Base-by-base conservation (phyloP, 164 flowering plant genomes). In the Brasenia schreberi region DNA sequence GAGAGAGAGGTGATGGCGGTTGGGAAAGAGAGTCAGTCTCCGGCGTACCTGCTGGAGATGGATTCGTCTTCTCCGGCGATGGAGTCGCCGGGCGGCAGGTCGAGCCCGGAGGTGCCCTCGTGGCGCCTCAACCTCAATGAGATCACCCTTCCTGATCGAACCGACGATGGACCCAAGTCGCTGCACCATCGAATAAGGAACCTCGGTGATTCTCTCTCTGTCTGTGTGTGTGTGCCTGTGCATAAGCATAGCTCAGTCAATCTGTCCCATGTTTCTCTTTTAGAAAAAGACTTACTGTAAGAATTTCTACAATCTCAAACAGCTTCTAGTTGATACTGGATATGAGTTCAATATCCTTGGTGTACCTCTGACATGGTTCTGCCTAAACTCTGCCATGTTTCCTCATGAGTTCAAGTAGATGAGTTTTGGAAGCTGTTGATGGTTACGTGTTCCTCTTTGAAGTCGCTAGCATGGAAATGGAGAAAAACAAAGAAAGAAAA, bases 71-170 rank as follows among this genome's bases (percentile, higher is more conserved):
- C 56, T 9, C 56, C 56, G 16, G 12, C 56, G 56, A 6, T 14
- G 39, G 39, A 33, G 39, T 33, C 39, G 3, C 39, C 39, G 12
- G 77, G 61, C 11, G 70, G 71, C 17, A 27, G 74, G 19, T 79
- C 59, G 42, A 71, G 71, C 71, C 19, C 66, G 56, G 63, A 59
- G 62, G 70, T 76, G 68, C 76, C 75, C 14, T 73, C 87, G 12
- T 84, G 88, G 88, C 73, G 83, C 4, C 79, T 84, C 61, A 74
- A 73, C 59, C 66, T 82, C 53, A 71, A 74, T 5, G 75, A 65
- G 12, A 73, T 82, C 58, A 75, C 69, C 52, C 61, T 77, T 60
- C 80, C 80, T 0, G 73, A 66, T 9, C 39, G 67, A 17, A 69
- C 68, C 59, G 19, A 19, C 14, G 71, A 65, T 19, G 44, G 65